Evolutionary conservation across 345 rosid species (phyloP).

Genomic region (Turnera subulata): DNA sequence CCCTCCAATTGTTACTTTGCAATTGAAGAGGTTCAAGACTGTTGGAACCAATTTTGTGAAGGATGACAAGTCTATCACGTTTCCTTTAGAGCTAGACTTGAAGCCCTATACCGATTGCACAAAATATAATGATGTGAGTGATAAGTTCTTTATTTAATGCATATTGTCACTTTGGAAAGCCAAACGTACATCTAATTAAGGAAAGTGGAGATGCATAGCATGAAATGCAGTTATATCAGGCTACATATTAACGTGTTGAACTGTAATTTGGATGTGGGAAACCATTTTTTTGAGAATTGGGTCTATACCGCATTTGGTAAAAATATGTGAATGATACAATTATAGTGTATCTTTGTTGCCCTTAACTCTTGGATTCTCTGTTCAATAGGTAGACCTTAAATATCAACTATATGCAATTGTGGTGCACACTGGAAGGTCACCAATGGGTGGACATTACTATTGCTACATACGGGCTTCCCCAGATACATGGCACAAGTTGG

Average conservation of each 20-base stretch:
- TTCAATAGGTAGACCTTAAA: conserved; percentile 41
- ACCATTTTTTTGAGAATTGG: neutral
- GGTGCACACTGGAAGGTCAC: conserved; percentile 56
- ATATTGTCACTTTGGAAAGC: neutral
- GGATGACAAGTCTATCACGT: conserved; percentile 63
- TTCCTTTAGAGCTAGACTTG: conserved; percentile 83
- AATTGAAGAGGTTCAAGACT: conserved; percentile 83
- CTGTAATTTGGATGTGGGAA: neutral
- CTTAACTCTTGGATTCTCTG: conserved; percentile 4
- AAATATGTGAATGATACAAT: neutral
- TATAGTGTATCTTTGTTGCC: neutral
- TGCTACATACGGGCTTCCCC: conserved; percentile 67
- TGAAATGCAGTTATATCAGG: no score
- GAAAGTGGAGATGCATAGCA: neutral
- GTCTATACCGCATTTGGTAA: neutral
- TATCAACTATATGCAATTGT: conserved; percentile 74
- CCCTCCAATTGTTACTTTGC: conserved; percentile 67
- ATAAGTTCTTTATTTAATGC: neutral
- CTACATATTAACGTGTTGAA: neutral
- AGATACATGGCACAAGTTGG: conserved; percentile 64
- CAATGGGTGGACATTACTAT: conserved; percentile 70
- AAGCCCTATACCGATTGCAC: conserved; percentile 44
- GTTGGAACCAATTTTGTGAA: conserved; percentile 63
- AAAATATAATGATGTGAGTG: conserved; percentile 40
- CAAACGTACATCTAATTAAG: neutral